Evolutionary conservation across 371 early-diverging fungal genomes (phyloP).

Genomic region (Basidiobolus heterosporus): DNA sequence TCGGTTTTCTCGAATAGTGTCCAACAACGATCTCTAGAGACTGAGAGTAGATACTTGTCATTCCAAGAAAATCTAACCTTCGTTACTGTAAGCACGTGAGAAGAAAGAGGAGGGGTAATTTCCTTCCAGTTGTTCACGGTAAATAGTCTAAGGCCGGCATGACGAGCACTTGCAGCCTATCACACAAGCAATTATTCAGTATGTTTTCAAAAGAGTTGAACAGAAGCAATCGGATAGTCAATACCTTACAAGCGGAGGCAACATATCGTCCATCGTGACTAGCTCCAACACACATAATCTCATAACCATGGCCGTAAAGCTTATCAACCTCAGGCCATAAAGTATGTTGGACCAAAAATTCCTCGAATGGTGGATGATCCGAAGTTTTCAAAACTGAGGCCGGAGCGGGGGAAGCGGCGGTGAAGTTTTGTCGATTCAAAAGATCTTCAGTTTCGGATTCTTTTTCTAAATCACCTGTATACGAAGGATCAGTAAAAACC

Average conservation of each 20-base stretch:
- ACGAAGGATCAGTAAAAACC: slow-evolving; percentile 16
- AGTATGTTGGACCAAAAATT: slow-evolving; percentile 72
- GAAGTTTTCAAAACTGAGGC: slow-evolving; percentile 3
- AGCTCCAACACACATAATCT: slow-evolving; percentile 60
- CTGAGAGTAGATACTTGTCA: slow-evolving; percentile 53
- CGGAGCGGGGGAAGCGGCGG: slow-evolving; percentile 6
- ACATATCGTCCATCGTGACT: slow-evolving; percentile 49
- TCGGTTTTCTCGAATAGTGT: slow-evolving; percentile 45
- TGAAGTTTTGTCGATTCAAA: slow-evolving; percentile 11
- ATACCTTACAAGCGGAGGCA: slow-evolving; percentile 71
- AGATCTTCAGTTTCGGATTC: slow-evolving; percentile 24
- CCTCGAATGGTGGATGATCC: slow-evolving; percentile 71
- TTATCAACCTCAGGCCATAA: slow-evolving; percentile 94
- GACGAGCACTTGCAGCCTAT: slow-evolving; percentile 48
- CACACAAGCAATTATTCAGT: not conserved
- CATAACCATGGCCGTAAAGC: slow-evolving; percentile 86
- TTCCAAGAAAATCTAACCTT: slow-evolving; percentile 57
- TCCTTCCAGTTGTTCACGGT: slow-evolving; percentile 57
- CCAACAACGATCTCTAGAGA: slow-evolving; percentile 84
- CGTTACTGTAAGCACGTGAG: slow-evolving; percentile 80
- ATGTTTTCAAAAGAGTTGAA: not conserved
- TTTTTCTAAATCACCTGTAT: slow-evolving; percentile 21
- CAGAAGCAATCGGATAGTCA: too few species aligned
- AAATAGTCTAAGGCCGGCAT: slow-evolving; percentile 62
- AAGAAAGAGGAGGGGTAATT: slow-evolving; percentile 29